These are phyloP conservation scores for bread wheat (Triticum aestivum) DNA, from an alignment of 176 grass and related monocot genomes.

Conservation along the genomic window IWGSC_CS_RefSeq_v2.1 NC_057799.1:625889556-625890055, in stretches of 20 bases:
- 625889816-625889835: background rate
- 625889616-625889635: conserved; percentile 15
- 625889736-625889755: conserved; percentile 19
- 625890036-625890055: conserved; percentile 21
- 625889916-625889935: conserved; percentile 65
- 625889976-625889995: conserved; percentile 98
- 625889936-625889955: conserved; percentile 68
- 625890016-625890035: background rate
- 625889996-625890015: background rate
- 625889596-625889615: background rate
- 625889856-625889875: background rate
- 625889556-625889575: background rate
- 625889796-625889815: background rate
- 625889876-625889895: conserved; percentile 60
- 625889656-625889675: background rate
- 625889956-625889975: conserved; percentile 72
- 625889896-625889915: conserved; percentile 66
- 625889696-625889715: background rate
- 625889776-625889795: conserved; percentile 11
- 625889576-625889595: background rate
- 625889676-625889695: background rate
- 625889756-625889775: conserved; percentile 51
- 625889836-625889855: background rate
- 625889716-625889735: conserved; percentile 48
- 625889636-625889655: background rate